Evolutionary conservation across 2,329 filamentous ascomycete species (phyloP).

Genomic region (Paecilomyces sp.): DNA sequence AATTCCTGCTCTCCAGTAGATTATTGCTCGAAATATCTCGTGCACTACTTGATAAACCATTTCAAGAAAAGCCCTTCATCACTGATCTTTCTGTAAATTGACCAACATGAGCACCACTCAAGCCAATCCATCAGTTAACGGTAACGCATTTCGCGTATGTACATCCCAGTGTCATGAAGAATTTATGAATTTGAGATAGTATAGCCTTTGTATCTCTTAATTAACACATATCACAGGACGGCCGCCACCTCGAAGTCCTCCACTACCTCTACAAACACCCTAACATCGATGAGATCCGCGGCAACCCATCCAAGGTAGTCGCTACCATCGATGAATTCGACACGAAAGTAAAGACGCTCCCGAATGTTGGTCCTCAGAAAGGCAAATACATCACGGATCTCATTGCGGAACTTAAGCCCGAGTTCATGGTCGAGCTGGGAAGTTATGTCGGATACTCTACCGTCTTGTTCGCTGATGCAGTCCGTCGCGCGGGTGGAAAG

Average conservation of each 20-base stretch:
- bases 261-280: conserved; percentile 56
- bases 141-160: neutral
- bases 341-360: conserved; percentile 60
- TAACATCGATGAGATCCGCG: conserved; percentile 52
- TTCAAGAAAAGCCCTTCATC: neutral
- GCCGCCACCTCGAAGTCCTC: conserved; percentile 38
- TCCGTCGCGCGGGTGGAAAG: conserved; percentile 12
- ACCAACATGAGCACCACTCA: neutral
- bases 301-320: conserved; percentile 54
- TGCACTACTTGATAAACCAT: neutral
- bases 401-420: conserved; percentile 48
- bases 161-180: neutral
- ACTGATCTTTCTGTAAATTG: neutral
- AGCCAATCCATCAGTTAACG: neutral
- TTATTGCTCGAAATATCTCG: neutral
- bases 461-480: conserved; percentile 21
- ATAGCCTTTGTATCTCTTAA: neutral
- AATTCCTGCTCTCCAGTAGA: neutral
- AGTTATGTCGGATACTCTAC: conserved; percentile 32
- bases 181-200: neutral
- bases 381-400: conserved; percentile 59
- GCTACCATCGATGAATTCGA: conserved; percentile 62
- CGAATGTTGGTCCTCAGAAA: conserved; percentile 70
- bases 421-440: conserved; percentile 28
- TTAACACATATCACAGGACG: neutral